Evolutionary conservation across 163 green algal genomes (phyloP), one percentile per base, ranked within the genome.

Genomic region (Volvox carteri): DNA sequence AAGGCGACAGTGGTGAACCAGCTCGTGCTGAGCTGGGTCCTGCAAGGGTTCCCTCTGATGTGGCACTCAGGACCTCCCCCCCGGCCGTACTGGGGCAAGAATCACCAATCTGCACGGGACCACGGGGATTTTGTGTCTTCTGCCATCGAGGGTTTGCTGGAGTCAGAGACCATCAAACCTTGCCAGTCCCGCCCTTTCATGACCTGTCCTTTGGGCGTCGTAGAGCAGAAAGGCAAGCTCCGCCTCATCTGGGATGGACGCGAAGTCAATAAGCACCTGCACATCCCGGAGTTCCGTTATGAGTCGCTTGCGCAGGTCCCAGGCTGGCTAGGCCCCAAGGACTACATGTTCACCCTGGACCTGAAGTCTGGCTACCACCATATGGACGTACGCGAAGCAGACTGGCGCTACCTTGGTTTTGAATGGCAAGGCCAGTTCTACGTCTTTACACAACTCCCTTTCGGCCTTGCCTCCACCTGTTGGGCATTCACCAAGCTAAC

Each of bases 401-500:
- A 33, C 76, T 85, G 77, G 77, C 12, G 39, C 2, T 85, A 74
- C 77, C 54, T 74, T 1, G 54, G 77, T 21, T 85, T 74, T 9
- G 4, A 35, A 9, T 85, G 77, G 77, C 52, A 23, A 3, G 54
- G 77, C 37, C 16, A n/a, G 19, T 75, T 58, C 23, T 85, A 85
- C 12, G 76, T 74, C 0, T 85, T 78, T 42, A 67, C 70, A 39
- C 83, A 88, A 46, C 65, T 88, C 0, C 83, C 83, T 18, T 88
- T 88, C 48, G 83, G 83, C 0, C 33, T 88, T 5, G 68, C 83
- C 3, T 9, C 35, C 7, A 67, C 83, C 0, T 81, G 68, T 48
- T 88, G 83, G 83, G 83, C 67, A 3, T 88, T 88, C 52, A 88
- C 83, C 30, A 88, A 83, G 35, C 67, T 88, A 8, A 88, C 28